Evolutionary conservation across 108 stramenopile species (phyloP).

Genomic region (Seminavis robusta): DNA sequence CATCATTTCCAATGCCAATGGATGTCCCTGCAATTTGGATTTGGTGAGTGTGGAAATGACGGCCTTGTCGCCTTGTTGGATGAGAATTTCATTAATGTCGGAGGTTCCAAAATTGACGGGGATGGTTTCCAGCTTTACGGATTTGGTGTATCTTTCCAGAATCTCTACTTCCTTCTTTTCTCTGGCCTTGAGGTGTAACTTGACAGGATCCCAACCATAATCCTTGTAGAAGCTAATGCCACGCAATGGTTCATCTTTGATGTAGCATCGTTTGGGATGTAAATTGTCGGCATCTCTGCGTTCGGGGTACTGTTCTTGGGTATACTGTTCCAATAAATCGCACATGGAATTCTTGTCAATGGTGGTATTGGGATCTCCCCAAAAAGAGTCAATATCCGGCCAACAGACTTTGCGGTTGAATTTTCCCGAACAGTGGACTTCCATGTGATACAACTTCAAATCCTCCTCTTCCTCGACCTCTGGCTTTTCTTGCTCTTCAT

Average conservation of each 20-base stretch:
- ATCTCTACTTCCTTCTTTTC: slow-evolving; percentile 11
- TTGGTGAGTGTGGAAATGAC: slow-evolving; percentile 14
- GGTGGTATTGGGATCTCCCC: no score
- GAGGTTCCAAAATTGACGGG: slow-evolving; percentile 18
- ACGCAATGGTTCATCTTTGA: slow-evolving; percentile 17
- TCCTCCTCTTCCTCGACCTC: no score
- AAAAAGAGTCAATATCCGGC: no score
- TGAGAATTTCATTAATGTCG: slow-evolving; percentile 7
- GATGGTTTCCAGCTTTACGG: slow-evolving; percentile 16
- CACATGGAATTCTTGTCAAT: no score
- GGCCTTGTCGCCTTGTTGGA: slow-evolving; percentile 14
- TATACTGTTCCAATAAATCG: no score
- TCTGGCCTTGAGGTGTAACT: slow-evolving; percentile 19
- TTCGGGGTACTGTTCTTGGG: no score
- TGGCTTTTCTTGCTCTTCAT: no score
- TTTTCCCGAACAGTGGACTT: no score
- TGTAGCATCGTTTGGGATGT: slow-evolving; percentile 12
- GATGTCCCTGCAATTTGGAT: slow-evolving; percentile 16
- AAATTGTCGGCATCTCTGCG: no score
- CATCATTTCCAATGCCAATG: slow-evolving; percentile 19
- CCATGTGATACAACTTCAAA: no score
- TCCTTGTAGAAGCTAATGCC: slow-evolving; percentile 10
- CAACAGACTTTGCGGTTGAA: no score
- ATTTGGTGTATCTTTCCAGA: slow-evolving; percentile 18
- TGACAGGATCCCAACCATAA: slow-evolving; percentile 30